Conservation (phyloP, 495 filamentous ascomycete species). For the Neurospora sp. region DNA sequence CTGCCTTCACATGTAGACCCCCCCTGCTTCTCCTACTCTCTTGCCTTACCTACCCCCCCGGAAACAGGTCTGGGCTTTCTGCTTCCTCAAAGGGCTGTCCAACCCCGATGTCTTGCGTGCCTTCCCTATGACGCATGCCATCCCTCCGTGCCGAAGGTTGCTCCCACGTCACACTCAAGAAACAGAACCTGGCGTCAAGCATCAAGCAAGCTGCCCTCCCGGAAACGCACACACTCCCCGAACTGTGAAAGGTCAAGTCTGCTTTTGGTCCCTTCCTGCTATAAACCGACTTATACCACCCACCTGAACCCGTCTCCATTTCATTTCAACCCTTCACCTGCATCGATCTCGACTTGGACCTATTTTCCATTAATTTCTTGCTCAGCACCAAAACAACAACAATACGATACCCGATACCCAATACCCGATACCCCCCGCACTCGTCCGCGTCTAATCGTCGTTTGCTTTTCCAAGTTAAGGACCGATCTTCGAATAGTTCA, state of each 20-base stretch:
- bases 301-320: neutral
- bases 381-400: neutral
- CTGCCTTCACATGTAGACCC: neutral
- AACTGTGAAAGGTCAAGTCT: neutral
- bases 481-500: neutral
- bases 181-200: neutral
- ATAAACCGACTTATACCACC: constrained; percentile 7
- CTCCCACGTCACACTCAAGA: constrained; percentile 4
- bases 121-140: constrained; percentile 15
- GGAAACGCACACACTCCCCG: neutral
- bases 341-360: neutral
- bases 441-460: neutral
- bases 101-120: constrained; percentile 1
- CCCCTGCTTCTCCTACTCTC: neutral
- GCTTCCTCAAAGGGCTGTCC: neutral
- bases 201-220: neutral
- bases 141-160: neutral
- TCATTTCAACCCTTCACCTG: neutral
- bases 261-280: constrained; percentile 1
- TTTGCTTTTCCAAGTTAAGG: neutral
- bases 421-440: neutral
- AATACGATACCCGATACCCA: neutral
- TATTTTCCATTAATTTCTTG: neutral
- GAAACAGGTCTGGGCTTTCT: neutral
- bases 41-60: neutral